phyloP scores from a whole-genome alignment of 2,329 filamentous ascomycete species.

The Trichoderma sp. region DNA sequence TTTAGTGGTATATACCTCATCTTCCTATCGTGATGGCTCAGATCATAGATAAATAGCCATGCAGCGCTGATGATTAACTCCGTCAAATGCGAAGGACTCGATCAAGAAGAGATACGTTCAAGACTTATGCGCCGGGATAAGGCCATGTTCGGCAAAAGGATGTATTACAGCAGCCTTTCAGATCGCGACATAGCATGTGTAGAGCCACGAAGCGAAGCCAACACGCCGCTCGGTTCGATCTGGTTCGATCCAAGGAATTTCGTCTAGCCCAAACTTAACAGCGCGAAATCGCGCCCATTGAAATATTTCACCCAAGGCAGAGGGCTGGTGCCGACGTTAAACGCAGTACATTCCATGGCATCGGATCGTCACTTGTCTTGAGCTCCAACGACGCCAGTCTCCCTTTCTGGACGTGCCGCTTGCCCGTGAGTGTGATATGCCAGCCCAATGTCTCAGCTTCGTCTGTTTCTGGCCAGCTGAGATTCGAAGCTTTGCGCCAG shows the following conservation, averaged over 20 bases:
- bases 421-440: background rate
- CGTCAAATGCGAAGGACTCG: background rate
- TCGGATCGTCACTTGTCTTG: background rate
- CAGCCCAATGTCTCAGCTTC: background rate
- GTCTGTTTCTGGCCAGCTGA: background rate
- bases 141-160: background rate
- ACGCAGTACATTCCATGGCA: background rate
- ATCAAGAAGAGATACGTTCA: background rate
- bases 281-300: background rate
- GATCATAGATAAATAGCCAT: background rate
- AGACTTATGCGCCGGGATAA: background rate
- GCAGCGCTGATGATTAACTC: background rate
- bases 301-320: background rate
- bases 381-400: background rate
- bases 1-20: background rate
- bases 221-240: background rate
- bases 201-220: background rate
- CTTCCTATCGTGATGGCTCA: background rate
- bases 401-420: background rate
- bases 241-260: background rate
- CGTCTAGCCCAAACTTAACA: background rate
- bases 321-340: background rate
- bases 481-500: background rate
- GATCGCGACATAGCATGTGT: background rate
- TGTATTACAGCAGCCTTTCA: background rate